These are phyloP conservation scores for Ramalina intermedia DNA, from an alignment of 495 filamentous ascomycete genomes.

Conservation along the genomic window DNA sequence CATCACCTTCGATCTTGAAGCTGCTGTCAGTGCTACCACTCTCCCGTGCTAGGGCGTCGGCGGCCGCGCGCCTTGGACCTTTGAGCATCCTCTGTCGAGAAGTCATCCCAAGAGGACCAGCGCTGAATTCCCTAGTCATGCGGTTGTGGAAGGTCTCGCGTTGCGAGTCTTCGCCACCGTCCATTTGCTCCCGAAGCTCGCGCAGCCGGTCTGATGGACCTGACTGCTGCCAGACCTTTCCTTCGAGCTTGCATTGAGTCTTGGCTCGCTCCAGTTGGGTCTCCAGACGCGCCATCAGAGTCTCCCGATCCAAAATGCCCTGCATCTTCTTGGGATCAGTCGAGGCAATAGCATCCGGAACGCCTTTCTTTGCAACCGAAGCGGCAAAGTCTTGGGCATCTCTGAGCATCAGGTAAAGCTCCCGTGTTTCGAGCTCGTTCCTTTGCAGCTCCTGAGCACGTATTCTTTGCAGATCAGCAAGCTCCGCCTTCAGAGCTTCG, in stretches of 20 bases:
- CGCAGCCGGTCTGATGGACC: slow-evolving; percentile 83
- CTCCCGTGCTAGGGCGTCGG: slow-evolving; percentile 19
- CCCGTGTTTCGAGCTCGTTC: slow-evolving; percentile 88
- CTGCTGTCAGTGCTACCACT: slow-evolving; percentile 24
- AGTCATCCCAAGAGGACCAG: slow-evolving; percentile 52
- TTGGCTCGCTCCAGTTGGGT: slow-evolving; percentile 93
- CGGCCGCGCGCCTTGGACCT: slow-evolving; percentile 33
- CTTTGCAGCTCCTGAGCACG: slow-evolving; percentile 86
- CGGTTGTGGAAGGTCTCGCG: slow-evolving; percentile 33
- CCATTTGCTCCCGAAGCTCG: slow-evolving; percentile 90
- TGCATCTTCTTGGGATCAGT: slow-evolving; percentile 65
- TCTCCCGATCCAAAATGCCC: slow-evolving; percentile 85
- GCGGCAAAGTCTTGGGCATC: slow-evolving; percentile 95
- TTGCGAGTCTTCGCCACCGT: slow-evolving; percentile 38
- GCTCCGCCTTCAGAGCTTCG: slow-evolving; percentile 74
- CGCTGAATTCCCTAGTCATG: slow-evolving; percentile 33
- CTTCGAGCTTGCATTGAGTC: slow-evolving; percentile 95
- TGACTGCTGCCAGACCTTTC: slow-evolving; percentile 78
- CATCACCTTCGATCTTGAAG: slow-evolving; percentile 30
- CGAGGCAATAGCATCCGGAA: slow-evolving; percentile 36
- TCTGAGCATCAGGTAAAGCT: slow-evolving; percentile 95
- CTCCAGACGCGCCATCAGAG: slow-evolving; percentile 80
- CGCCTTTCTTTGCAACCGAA: slow-evolving; percentile 62
- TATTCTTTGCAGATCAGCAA: slow-evolving; percentile 72
- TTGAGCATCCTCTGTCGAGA: slow-evolving; percentile 45